Conservation (phyloP, 164 flowering plant genomes). For the Aristolochia californica region DNA sequence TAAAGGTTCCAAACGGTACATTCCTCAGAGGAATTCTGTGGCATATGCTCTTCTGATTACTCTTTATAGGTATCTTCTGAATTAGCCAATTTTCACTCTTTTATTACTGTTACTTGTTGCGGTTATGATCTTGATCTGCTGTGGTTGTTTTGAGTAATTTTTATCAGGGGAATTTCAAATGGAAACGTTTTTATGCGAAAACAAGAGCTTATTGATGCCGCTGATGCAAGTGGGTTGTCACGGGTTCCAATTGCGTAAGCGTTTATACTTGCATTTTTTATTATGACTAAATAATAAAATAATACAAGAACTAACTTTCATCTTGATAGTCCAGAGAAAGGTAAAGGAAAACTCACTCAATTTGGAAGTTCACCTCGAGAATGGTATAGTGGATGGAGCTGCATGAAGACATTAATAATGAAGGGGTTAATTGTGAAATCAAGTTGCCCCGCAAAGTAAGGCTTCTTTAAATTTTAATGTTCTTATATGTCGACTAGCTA, state of each 20-base stretch:
- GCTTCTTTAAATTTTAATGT: neutral
- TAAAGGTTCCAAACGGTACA: slow-evolving; percentile 42
- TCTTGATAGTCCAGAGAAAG: slow-evolving; percentile 56
- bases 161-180: slow-evolving; percentile 39
- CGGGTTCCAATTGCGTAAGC: slow-evolving; percentile 67
- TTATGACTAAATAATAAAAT: neutral
- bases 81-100: too few species aligned
- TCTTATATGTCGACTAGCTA: too few species aligned
- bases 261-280: neutral
- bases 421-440: slow-evolving; percentile 80
- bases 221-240: slow-evolving; percentile 94
- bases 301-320: neutral
- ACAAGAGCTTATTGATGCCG: slow-evolving; percentile 86
- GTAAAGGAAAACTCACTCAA: slow-evolving; percentile 50
- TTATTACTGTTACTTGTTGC: neutral
- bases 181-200: slow-evolving; percentile 71
- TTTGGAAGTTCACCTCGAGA: slow-evolving; percentile 70
- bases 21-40: slow-evolving; percentile 84
- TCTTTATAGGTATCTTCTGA: slow-evolving; percentile 50
- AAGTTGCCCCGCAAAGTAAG: slow-evolving; percentile 85
- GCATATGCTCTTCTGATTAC: slow-evolving; percentile 82
- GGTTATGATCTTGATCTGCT: neutral
- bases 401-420: slow-evolving; percentile 67
- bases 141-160: neutral
- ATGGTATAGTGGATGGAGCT: slow-evolving; percentile 95